Evolutionary conservation across 140 eudicot species (phyloP), one percentile per base, ranked within the genome.

Genomic region (Cichorium intybus): DNA sequence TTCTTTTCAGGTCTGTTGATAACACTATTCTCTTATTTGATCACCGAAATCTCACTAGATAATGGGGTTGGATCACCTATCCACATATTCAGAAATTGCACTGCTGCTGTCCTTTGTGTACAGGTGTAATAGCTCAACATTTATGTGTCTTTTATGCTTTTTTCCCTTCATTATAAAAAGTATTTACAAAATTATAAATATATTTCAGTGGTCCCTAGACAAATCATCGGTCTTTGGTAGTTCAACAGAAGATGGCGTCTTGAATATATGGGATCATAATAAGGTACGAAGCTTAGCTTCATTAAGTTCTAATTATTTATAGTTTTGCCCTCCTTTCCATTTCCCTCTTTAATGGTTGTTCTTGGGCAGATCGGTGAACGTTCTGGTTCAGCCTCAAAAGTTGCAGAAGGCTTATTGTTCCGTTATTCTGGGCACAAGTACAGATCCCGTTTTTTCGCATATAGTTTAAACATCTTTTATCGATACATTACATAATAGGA

Each of bases 361-460:
- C n/a, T 72, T 20, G 50, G 53, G 58, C 66, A 72, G 77, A 72
- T 63, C 55, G 77, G 77, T 26, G 66, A 63, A 22, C 23, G 6
- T 27, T 62, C 77, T 39, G 64, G 65, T 28, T 39, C 77, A 41
- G 6, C 77, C 29, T 54, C 72, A 22, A 72, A 62, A 62, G 3
- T 12, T 41, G 78, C 88, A 0, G 64, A 64, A 63, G 4, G 90
- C 65, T 79, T 90, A 59, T 73, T 90, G 62, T 90, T 90, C 62
- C 75, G 82, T 17, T 94, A 90, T 75, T 82, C 95, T 56, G 95
- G 97, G 24, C 97, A 87, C 73, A 86, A 93, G 94, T 90, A 75
- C 48, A 45, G 6, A 45, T 46, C 23, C 24, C 7, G 7, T 72
- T n/a, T 7, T 54, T 35, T 69, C 22, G 1, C 15, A 7, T 15